Base-by-base conservation (phyloP, 2,329 filamentous ascomycete genomes). In the Colletotrichum endophyticum region DNA sequence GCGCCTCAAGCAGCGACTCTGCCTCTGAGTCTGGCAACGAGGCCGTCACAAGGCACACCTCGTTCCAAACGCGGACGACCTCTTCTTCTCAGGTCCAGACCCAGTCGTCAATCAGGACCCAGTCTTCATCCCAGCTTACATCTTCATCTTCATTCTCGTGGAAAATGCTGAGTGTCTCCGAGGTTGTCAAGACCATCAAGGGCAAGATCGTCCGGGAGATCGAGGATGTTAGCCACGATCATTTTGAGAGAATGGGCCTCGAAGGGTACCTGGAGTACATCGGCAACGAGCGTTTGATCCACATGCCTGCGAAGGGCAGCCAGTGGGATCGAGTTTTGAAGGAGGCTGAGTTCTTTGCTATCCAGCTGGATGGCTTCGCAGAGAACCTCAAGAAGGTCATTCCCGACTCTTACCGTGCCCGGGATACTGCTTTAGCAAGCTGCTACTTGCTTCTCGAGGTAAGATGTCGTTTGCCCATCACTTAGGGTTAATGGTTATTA, bases 251-350 rank as follows among this genome's bases (percentile, higher is more conserved):
- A 11, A 56, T 63, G 19, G 73, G 72, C 32, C 73, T 75, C 30
- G 53, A 75, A 27, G 56, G 69, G 19, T 86, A 86, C 62, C 81
- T 86, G 16, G 78, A 81, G 27, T 84, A 82, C 78, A 86, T 87
- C 68, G 81, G 82, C 13, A 83, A 86, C 72, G 82, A 86, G 70
- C 84, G 85, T 32, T 80, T 86, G 16, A 82, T 85, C 19, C 85
- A 86, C 69, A 87, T 87, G 84, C 85, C 85, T 4, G 80, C 81
- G 7, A 79, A 83, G 53, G 85, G 84, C n/a, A 86, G 85, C 68
- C 82, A 84, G 63, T 87, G 85, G 85, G 85, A 87, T 71, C 82
- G 83, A 2, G 85, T 87, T 2, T 79, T 87, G 34, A 84, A 83
- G 53, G 82, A 83, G 19, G 85, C 85, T 5, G 84, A 87, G 73